Evolutionary conservation across 176 grass and related monocot species (phyloP).

Genomic region (barley (Hordeum vulgare)): MorexV3_pseudomolecules_assembly NC_058519.1:379407501-379408000

Average conservation of each 20-base stretch:
- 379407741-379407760: constrained; percentile 67
- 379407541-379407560: constrained; percentile 83
- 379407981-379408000: constrained; percentile 78
- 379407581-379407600: constrained; percentile 61
- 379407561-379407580: constrained; percentile 71
- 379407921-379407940: constrained; percentile 75
- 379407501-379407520: constrained; percentile 90
- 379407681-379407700: constrained; percentile 83
- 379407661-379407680: constrained; percentile 68
- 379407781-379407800: constrained; percentile 95
- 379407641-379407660: constrained; percentile 92
- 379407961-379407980: constrained; percentile 73
- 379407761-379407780: constrained; percentile 89
- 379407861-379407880: constrained; percentile 82
- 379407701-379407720: constrained; percentile 99
- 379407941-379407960: constrained; percentile 92
- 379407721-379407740: constrained; percentile 98
- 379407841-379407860: constrained; percentile 78
- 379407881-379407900: constrained; percentile 77
- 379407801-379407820: constrained; percentile 92
- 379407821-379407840: constrained; percentile 86
- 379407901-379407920: constrained; percentile 75
- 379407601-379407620: constrained; percentile 96
- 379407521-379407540: constrained; percentile 91
- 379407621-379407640: constrained; percentile 85